These are phyloP conservation scores for Xylaria curta DNA, from an alignment of 495 filamentous ascomycete genomes.

Conservation along the genomic window DNA sequence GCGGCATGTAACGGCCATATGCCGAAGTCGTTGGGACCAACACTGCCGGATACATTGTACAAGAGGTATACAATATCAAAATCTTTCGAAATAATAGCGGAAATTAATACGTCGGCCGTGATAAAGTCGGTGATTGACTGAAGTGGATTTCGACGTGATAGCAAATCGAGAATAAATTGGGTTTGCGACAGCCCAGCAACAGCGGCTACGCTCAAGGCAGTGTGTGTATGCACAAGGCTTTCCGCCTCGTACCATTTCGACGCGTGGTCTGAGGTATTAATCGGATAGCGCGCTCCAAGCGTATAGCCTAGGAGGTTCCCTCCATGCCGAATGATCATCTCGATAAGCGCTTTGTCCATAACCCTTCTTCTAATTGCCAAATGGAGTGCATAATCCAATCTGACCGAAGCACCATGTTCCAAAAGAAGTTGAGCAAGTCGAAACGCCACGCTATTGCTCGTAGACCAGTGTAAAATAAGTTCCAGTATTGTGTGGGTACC, in stretches of 20 bases:
- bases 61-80: neutral
- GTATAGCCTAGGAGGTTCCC: too few species aligned
- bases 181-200: neutral
- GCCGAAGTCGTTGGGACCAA: neutral
- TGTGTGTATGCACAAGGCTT: neutral
- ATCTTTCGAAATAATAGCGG: neutral
- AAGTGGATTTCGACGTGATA: neutral
- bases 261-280: too few species aligned
- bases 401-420: neutral
- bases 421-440: neutral
- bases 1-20: neutral
- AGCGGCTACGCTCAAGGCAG: neutral
- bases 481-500: too few species aligned
- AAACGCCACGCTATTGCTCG: neutral
- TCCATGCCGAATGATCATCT: neutral
- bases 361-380: neutral
- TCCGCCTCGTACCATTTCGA: too few species aligned
- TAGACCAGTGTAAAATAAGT: too few species aligned
- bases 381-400: neutral
- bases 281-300: too few species aligned
- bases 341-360: neutral
- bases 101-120: neutral
- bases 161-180: neutral
- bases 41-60: neutral
- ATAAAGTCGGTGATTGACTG: neutral